Evolutionary conservation across 768 basidiomycete genomes (phyloP), one percentile per base, ranked within the genome.

Genomic region (Rhodosporidiobolus odoratus): DNA sequence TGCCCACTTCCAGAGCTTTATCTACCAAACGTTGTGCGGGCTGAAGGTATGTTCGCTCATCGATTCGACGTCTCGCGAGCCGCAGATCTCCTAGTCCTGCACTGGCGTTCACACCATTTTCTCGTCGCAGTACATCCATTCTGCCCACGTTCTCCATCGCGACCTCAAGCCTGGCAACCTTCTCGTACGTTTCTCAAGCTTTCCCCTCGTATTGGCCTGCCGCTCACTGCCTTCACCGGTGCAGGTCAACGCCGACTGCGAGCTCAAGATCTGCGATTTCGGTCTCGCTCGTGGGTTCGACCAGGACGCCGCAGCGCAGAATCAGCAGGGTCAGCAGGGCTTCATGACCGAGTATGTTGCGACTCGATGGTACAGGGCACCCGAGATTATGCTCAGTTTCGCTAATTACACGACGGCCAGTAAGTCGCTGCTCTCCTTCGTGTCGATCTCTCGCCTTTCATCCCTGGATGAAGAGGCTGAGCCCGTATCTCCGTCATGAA

Each of bases 251-350:
- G 95, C 96, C 43, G 96, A 99, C 80, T 98, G 96, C 78, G 92
- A 94, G 79, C 86, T 95, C 78, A 94, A 96, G 83, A 98, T 99
- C 75, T 99, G 96, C 78, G 95, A 99, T 81, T 99, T 99, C 79
- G 96, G 96, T 54, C 86, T 99, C 47, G 95, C 96, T 37, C 58
- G 79, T 57, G 75, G 77, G 41, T 76, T 78, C 65, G 76, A 76
- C 54, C 67, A 68, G 41, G 77, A 77, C 45, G 75, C 72, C 5
- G 61, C 50, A 16, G 63, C 54, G 34, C 45, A 89, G 90, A 77
- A 89, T 89, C 77, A 64, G 32, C 34, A 34, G 7, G 58, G 66
- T 7, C 68, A 71, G 50, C 80, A 81, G 56, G 95, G 95, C 0
- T 97, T 98, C 82, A 97, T 98, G 95, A 98, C 96, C 0, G 96